These are phyloP conservation scores for Lipomyces lipofer DNA, from an alignment of 805 yeast genomes.

Conservation along the genomic window DNA sequence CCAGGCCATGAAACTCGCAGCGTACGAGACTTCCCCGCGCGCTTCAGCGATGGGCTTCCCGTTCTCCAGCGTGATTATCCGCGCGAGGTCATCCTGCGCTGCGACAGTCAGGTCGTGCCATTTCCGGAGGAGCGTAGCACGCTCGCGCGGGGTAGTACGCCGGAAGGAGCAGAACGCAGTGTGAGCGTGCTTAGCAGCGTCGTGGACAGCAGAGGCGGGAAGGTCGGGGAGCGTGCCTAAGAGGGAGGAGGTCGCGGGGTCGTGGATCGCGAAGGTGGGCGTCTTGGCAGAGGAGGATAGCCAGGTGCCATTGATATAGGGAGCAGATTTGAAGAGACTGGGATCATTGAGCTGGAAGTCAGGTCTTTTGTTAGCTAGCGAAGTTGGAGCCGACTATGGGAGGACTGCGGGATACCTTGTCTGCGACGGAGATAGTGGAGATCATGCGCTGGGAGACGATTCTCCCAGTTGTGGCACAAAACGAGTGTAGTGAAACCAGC, in stretches of 20 bases:
- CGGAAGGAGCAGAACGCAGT: conserved; percentile 55
- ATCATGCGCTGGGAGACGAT: too few relatives aligned
- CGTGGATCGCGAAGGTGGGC: conserved; percentile 47
- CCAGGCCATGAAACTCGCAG: conserved; percentile 85
- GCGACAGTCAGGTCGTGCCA: conserved; percentile 56
- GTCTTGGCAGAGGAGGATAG: background rate
- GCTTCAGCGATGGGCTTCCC: conserved; percentile 75
- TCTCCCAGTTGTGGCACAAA: too few relatives aligned
- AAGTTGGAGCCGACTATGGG: too few relatives aligned
- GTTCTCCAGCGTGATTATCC: conserved; percentile 64
- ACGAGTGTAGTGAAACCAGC: too few relatives aligned
- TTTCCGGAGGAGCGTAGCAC: conserved; percentile 54
- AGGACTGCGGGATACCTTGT: too few relatives aligned
- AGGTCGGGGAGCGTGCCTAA: conserved; percentile 59
- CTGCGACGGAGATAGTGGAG: too few relatives aligned
- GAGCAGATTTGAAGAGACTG: too few relatives aligned
- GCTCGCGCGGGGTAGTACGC: conserved; percentile 55
- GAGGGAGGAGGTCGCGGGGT: conserved; percentile 68
- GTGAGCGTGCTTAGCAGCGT: conserved; percentile 58
- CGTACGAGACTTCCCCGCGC: conserved; percentile 64
- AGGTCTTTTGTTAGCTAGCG: too few relatives aligned
- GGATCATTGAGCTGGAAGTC: too few relatives aligned
- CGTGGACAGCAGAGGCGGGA: conserved; percentile 48
- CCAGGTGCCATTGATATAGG: conserved; percentile 4
- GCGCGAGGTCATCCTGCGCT: conserved; percentile 66